Conservation (phyloP, 1,139 yeast species). For the Nadsonia commutata region DNA sequence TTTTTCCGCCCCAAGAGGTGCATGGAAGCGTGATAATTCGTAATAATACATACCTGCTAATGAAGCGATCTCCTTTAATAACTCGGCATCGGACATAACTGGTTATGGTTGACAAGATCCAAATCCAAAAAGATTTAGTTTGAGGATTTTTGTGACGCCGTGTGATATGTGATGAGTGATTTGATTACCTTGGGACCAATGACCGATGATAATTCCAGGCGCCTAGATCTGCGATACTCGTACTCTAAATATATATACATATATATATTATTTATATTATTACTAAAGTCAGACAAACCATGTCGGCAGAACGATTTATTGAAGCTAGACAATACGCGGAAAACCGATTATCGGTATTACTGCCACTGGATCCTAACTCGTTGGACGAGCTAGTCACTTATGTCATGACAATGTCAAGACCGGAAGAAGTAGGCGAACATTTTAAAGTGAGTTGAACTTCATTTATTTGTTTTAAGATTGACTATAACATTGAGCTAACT, state of each 20-base stretch:
- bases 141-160: no score
- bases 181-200: no score
- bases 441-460: background rate
- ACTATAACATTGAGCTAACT: background rate
- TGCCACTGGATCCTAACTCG: background rate
- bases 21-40: no score
- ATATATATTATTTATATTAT: no score
- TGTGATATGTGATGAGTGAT: no score
- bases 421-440: background rate
- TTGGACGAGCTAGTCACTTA: background rate
- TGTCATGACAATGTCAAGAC: background rate
- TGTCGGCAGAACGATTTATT: background rate
- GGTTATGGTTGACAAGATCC: no score
- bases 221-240: no score
- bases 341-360: background rate
- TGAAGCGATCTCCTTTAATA: constrained; percentile 17
- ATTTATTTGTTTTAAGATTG: no score
- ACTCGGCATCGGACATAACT: constrained; percentile 19
- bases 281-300: background rate
- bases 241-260: no score
- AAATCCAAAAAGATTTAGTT: no score
- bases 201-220: no score
- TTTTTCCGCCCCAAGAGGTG: no score
- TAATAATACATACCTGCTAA: constrained; percentile 16
- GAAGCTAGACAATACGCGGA: background rate